Conservation (phyloP, 371 early-diverging fungal genomes). For the Furculomyces boomerangus region DNA sequence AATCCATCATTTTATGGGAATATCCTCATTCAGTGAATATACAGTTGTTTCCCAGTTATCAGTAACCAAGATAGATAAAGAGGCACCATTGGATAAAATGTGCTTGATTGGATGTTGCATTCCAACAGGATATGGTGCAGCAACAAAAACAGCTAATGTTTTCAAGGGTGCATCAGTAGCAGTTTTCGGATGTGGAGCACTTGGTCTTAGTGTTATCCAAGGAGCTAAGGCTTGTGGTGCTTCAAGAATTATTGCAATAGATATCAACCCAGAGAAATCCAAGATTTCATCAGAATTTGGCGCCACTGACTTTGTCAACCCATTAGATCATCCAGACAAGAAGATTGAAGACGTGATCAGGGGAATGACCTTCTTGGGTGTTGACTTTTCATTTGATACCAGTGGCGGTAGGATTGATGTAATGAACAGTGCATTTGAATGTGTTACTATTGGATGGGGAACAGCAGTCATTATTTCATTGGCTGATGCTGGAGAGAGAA, state of each 20-base stretch:
- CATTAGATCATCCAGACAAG: slow-evolving; percentile 48
- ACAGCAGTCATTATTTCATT: slow-evolving; percentile 79
- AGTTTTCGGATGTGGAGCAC: slow-evolving; percentile 90
- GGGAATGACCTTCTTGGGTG: slow-evolving; percentile 83
- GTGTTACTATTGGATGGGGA: slow-evolving; percentile 88
- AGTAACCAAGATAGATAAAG: slow-evolving; percentile 65
- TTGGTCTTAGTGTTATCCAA: slow-evolving; percentile 81
- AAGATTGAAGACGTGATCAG: slow-evolving; percentile 71
- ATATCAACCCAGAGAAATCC: slow-evolving; percentile 67
- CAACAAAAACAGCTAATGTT: slow-evolving; percentile 79
- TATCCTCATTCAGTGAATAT: slow-evolving; percentile 89
- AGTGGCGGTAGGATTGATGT: slow-evolving; percentile 71
- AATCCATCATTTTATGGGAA: slow-evolving; percentile 92
- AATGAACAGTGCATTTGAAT: slow-evolving; percentile 89
- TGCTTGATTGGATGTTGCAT: slow-evolving; percentile 91
- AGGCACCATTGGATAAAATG: slow-evolving; percentile 63
- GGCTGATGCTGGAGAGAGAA: slow-evolving; percentile 82
- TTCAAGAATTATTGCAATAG: slow-evolving; percentile 73
- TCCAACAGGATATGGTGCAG: slow-evolving; percentile 93
- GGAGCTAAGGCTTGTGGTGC: slow-evolving; percentile 63
- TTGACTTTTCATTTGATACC: slow-evolving; percentile 92
- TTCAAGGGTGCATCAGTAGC: slow-evolving; percentile 59
- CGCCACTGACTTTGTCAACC: slow-evolving; percentile 84
- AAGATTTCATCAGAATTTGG: slow-evolving; percentile 62
- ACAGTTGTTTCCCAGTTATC: slow-evolving; percentile 84